Conservation (phyloP, 352 stramenopile species). For the Pythium dissimile region DNA sequence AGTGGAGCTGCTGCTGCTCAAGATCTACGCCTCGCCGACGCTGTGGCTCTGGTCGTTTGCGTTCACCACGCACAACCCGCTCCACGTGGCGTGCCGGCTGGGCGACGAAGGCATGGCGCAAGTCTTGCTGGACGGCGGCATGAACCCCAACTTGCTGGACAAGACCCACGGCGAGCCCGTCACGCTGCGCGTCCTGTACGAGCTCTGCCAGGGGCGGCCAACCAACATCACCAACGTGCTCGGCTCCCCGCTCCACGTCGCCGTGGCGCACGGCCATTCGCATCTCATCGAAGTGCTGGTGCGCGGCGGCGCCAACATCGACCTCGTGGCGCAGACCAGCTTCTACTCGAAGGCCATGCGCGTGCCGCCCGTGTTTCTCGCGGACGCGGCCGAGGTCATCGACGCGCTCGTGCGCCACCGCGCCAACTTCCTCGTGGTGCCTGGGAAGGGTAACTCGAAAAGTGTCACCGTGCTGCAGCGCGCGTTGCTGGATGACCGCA, state of each 20-base stretch:
- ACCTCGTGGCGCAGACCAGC: constrained; percentile 56
- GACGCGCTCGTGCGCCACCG: constrained; percentile 55
- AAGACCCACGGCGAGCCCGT: constrained; percentile 66
- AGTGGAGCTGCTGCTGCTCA: constrained; percentile 53
- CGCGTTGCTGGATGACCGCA: constrained; percentile 53
- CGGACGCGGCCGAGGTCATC: constrained; percentile 68
- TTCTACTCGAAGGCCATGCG: constrained; percentile 67
- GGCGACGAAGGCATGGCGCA: constrained; percentile 58
- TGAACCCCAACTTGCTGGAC: constrained; percentile 77
- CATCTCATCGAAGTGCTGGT: constrained; percentile 62
- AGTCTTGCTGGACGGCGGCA: constrained; percentile 48
- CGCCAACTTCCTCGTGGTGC: constrained; percentile 70
- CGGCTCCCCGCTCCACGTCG: constrained; percentile 63
- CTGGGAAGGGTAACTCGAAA: constrained; percentile 52
- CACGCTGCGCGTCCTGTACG: constrained; percentile 58
- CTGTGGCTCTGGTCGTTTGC: constrained; percentile 63
- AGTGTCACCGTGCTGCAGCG: constrained; percentile 75
- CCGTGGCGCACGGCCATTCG: constrained; percentile 60
- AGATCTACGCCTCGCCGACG: constrained; percentile 71
- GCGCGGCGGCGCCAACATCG: constrained; percentile 50
- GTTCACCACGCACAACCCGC: constrained; percentile 62
- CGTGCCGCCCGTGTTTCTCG: constrained; percentile 68
- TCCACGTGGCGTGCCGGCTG: constrained; percentile 63
- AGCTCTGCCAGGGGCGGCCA: constrained; percentile 61
- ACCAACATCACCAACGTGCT: constrained; percentile 67